Conservation (phyloP, 2,329 filamentous ascomycete species). For the Bimuria novae-zelandiae region DNA sequence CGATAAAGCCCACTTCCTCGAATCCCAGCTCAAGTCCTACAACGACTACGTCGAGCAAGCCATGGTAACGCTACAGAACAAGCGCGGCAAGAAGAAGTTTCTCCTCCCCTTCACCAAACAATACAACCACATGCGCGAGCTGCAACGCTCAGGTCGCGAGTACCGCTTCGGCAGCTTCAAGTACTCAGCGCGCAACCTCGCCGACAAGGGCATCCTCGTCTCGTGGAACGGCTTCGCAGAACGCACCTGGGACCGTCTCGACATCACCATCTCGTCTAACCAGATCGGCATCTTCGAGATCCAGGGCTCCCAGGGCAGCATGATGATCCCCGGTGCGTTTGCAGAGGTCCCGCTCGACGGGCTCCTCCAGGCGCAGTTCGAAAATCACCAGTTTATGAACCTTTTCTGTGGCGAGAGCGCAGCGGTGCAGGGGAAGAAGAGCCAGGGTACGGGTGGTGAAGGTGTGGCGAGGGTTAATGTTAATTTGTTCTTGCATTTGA, state of each 20-base stretch:
- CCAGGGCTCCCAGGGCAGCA: slow-evolving; percentile 86
- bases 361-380: slow-evolving; percentile 93
- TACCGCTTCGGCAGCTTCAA: slow-evolving; percentile 99
- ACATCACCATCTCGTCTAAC: slow-evolving; percentile 92
- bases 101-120: slow-evolving; percentile 96
- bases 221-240: slow-evolving; percentile 84
- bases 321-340: slow-evolving; percentile 94
- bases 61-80: slow-evolving; percentile 95
- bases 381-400: slow-evolving; percentile 94
- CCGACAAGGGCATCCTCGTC: slow-evolving; percentile 92
- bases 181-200: slow-evolving; percentile 86
- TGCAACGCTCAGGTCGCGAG: slow-evolving; percentile 87
- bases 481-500: slow-evolving; percentile 91
- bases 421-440: slow-evolving; percentile 22
- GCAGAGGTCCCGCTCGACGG: slow-evolving; percentile 90
- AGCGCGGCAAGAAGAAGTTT: slow-evolving; percentile 94
- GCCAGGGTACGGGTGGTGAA: slow-evolving; percentile 19
- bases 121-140: slow-evolving; percentile 96
- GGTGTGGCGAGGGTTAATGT: slow-evolving; percentile 80
- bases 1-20: slow-evolving; percentile 88
- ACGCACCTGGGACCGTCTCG: slow-evolving; percentile 87
- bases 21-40: slow-evolving; percentile 95
- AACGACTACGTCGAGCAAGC: slow-evolving; percentile 99
- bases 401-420: slow-evolving; percentile 63
- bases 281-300: slow-evolving; percentile 92